phyloP scores from a whole-genome alignment of 2,329 filamentous ascomycete genomes.

The Didymella pinodella region DNA sequence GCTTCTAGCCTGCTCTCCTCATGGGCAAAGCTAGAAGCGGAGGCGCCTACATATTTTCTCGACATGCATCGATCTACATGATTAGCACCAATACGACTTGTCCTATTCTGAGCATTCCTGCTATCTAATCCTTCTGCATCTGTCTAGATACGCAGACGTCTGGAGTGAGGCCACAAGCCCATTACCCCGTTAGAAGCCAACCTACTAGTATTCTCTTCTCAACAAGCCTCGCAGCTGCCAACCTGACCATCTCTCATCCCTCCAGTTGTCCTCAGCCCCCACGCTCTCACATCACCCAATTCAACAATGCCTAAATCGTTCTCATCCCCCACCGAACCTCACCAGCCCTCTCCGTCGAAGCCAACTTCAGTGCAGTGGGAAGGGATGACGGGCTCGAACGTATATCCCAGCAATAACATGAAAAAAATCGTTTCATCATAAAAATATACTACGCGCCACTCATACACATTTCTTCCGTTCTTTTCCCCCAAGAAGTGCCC shows the following conservation, averaged over 20 bases:
- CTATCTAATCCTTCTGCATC: no score
- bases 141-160: no score
- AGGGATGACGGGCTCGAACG: no score
- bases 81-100: not conserved
- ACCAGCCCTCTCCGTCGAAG: no score
- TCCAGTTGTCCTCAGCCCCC: not conserved
- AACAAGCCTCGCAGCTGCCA: not conserved
- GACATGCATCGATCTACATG: not conserved
- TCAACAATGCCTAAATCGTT: no score
- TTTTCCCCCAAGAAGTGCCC: not conserved
- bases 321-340: no score
- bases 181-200: not conserved
- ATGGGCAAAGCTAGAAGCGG: constrained; percentile 34
- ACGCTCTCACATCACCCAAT: no score
- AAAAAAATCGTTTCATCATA: not conserved
- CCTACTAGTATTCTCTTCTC: not conserved
- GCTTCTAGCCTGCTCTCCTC: constrained; percentile 31
- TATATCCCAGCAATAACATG: not conserved
- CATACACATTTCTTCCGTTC: not conserved
- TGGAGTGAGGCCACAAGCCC: not conserved
- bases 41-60: constrained; percentile 35
- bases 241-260: not conserved
- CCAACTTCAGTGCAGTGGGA: no score
- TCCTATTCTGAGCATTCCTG: not conserved
- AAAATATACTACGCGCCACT: not conserved